Percentiles rank a stretch among this genome's conserved stretches.
phyloP scores from a whole-genome alignment of 2,329 filamentous ascomycete species.

The Stylonectria norvegica region DNA sequence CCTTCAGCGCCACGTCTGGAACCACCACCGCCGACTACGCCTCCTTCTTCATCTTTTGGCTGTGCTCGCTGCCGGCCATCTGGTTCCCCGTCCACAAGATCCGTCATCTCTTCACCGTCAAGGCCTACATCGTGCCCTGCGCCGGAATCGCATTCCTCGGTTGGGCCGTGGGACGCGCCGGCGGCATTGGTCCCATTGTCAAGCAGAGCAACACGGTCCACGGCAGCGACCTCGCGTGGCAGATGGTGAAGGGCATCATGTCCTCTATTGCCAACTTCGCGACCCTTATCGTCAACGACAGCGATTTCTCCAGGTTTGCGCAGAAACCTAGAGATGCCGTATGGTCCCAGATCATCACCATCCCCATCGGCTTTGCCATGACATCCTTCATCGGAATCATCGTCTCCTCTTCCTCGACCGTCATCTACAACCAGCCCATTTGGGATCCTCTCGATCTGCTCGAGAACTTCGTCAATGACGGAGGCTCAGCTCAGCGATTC shows the following conservation, averaged over 20 bases:
- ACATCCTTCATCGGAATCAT: slow-evolving; percentile 84
- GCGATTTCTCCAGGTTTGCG: slow-evolving; percentile 83
- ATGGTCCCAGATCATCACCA: slow-evolving; percentile 75
- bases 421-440: slow-evolving; percentile 64
- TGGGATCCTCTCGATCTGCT: slow-evolving; percentile 72
- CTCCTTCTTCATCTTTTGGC: slow-evolving; percentile 86
- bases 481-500: slow-evolving; percentile 64
- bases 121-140: slow-evolving; percentile 76
- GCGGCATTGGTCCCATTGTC: slow-evolving; percentile 80
- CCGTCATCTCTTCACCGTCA: slow-evolving; percentile 86
- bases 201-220: slow-evolving; percentile 59
- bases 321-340: slow-evolving; percentile 70
- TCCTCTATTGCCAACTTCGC: slow-evolving; percentile 87
- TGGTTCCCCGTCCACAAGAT: slow-evolving; percentile 90
- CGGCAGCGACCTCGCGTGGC: slow-evolving; percentile 74
- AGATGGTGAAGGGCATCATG: slow-evolving; percentile 83
- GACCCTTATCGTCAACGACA: slow-evolving; percentile 77
- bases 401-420: slow-evolving; percentile 67
- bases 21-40: slow-evolving; percentile 73
- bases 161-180: slow-evolving; percentile 78
- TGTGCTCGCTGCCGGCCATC: slow-evolving; percentile 74
- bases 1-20: slow-evolving; percentile 61
- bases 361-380: slow-evolving; percentile 68
- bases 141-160: slow-evolving; percentile 85
- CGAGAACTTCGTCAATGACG: slow-evolving; percentile 64